Percentiles rank a stretch among this genome's conserved stretches.
phyloP scores from a whole-genome alignment of 106 monocot species.

The Dioscorea zingiberensis region DNA sequence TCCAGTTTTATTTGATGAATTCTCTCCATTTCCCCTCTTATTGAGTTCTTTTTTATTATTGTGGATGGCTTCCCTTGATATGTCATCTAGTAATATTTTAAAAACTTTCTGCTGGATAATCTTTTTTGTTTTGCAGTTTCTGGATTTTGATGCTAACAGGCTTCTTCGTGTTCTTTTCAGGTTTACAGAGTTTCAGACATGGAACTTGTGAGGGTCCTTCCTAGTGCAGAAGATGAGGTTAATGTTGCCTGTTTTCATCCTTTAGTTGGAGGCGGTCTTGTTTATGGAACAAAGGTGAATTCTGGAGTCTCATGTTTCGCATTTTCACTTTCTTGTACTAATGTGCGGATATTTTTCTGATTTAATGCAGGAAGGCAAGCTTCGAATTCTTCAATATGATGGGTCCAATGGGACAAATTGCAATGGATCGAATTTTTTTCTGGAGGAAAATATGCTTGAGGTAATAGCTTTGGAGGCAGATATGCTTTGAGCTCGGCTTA shows the following conservation, averaged over 20 bases:
- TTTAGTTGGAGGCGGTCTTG: conserved; percentile 77
- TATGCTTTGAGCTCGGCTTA: no score
- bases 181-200: conserved; percentile 96
- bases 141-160: no score
- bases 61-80: no score
- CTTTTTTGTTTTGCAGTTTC: no score
- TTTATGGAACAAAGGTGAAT: conserved; percentile 92
- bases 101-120: no score
- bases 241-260: conserved; percentile 99
- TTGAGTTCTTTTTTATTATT: no score
- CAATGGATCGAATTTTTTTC: conserved; percentile 20
- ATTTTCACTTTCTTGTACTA: background rate
- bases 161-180: conserved; percentile 16
- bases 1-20: no score
- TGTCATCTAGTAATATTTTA: no score
- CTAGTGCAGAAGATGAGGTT: conserved; percentile 97
- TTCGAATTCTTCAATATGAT: conserved; percentile 74
- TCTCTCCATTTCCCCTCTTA: no score
- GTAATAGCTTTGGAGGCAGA: conserved; percentile 2
- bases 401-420: conserved; percentile 26
- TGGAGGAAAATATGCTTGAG: conserved; percentile 62
- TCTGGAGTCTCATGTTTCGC: no score
- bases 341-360: background rate
- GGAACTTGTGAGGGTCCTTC: conserved; percentile 97
- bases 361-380: conserved; percentile 81